Percentiles rank a stretch among this genome's conserved stretches.
These are phyloP conservation scores for Leccinum broughii DNA, from an alignment of 768 basidiomycete species.

Conservation along the genomic window DNA sequence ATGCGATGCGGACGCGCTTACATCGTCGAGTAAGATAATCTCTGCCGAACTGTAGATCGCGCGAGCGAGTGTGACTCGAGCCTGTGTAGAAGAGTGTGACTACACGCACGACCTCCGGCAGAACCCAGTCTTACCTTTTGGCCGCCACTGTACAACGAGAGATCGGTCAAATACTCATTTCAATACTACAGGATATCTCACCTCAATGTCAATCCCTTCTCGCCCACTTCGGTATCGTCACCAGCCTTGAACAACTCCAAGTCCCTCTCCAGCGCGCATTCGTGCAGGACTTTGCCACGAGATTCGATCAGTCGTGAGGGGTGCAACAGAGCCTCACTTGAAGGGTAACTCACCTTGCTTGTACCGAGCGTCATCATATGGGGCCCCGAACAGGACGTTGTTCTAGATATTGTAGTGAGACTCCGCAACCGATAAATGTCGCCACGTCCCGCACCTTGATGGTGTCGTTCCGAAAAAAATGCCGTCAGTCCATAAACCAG, in stretches of 20 bases:
- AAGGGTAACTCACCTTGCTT: slow-evolving; percentile 1
- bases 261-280: slow-evolving; percentile 3
- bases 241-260: background rate
- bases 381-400: slow-evolving; percentile 1
- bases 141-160: background rate
- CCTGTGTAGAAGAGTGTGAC: background rate
- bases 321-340: background rate
- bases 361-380: background rate
- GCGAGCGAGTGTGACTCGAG: slow-evolving; percentile 4
- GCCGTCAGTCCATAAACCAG: no score
- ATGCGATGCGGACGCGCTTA: background rate
- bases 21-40: background rate
- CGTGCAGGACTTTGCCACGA: background rate
- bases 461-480: no score
- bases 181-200: background rate
- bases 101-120: no score
- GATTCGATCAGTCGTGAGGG: background rate
- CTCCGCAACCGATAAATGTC: background rate
- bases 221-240: slow-evolving; percentile 4
- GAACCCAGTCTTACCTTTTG: background rate
- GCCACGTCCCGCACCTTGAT: background rate
- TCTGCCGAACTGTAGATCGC: slow-evolving; percentile 2
- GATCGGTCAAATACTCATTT: background rate
- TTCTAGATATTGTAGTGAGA: background rate
- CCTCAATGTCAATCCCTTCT: slow-evolving; percentile 5